These are phyloP conservation scores for Melampsora allii-populina DNA, from an alignment of 1,284 basidiomycete genomes.

Conservation along the genomic window DNA sequence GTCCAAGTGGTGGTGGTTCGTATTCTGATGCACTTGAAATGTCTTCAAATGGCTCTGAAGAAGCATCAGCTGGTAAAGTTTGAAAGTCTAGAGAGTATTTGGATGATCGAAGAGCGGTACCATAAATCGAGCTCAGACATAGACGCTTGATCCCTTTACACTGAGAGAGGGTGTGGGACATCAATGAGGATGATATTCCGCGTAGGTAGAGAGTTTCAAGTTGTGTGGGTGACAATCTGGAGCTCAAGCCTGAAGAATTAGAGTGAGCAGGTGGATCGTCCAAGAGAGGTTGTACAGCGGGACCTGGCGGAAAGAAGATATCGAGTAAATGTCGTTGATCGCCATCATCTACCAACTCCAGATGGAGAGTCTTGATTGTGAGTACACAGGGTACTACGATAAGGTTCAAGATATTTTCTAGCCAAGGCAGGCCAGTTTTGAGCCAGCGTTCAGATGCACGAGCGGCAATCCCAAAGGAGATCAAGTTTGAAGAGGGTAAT, in stretches of 20 bases:
- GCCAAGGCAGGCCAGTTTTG: slow-evolving; percentile 30
- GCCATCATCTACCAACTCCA: slow-evolving; percentile 38
- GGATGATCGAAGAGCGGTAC: slow-evolving; percentile 21
- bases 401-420: slow-evolving; percentile 31
- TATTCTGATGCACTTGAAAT: neutral
- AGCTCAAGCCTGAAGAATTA: neutral
- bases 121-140: slow-evolving; percentile 39
- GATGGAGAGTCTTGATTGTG: slow-evolving; percentile 32
- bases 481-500: slow-evolving; percentile 35
- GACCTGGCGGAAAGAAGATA: slow-evolving; percentile 8
- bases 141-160: slow-evolving; percentile 19
- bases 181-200: slow-evolving; percentile 28
- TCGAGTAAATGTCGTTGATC: slow-evolving; percentile 34
- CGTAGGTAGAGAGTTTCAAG: slow-evolving; percentile 31
- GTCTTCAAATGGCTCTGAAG: neutral
- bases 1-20: neutral
- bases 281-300: neutral
- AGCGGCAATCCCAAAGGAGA: slow-evolving; percentile 32
- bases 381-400: slow-evolving; percentile 25
- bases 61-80: neutral
- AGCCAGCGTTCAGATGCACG: slow-evolving; percentile 28
- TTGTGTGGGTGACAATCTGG: neutral
- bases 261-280: no score
- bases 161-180: slow-evolving; percentile 34
- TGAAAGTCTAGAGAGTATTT: neutral